phyloP scores from a whole-genome alignment of 768 basidiomycete genomes.

The Pulveroboletus sp. region DNA sequence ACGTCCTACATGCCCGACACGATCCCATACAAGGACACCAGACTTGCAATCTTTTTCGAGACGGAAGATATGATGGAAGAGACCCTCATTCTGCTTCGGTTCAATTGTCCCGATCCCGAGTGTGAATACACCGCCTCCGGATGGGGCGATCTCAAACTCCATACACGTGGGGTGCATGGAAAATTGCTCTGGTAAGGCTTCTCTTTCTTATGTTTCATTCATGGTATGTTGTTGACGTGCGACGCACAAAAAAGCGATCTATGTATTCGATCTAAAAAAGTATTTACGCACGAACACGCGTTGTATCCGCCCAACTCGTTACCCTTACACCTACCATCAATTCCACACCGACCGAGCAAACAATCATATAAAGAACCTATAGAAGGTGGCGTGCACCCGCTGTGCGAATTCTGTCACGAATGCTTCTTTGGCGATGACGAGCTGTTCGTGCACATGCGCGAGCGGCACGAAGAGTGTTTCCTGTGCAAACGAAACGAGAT shows the following conservation, averaged over 20 bases:
- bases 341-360: slow-evolving; percentile 41
- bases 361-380: slow-evolving; percentile 49
- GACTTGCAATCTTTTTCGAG: slow-evolving; percentile 82
- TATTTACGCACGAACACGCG: slow-evolving; percentile 93
- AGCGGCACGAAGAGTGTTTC: slow-evolving; percentile 94
- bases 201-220: too few relatives aligned
- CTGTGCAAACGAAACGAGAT: slow-evolving; percentile 82
- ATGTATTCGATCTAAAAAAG: slow-evolving; percentile 86
- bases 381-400: slow-evolving; percentile 70
- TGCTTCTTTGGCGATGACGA: slow-evolving; percentile 94
- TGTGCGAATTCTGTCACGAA: slow-evolving; percentile 88
- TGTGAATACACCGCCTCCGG: slow-evolving; percentile 84
- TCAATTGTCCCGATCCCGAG: slow-evolving; percentile 85
- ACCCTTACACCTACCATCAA: slow-evolving; percentile 72
- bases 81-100: slow-evolving; percentile 82
- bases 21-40: slow-evolving; percentile 64
- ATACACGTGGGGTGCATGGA: slow-evolving; percentile 71
- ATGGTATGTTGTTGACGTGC: background rate
- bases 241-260: slow-evolving; percentile 54
- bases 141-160: slow-evolving; percentile 87
- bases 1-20: slow-evolving; percentile 51
- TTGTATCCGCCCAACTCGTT: slow-evolving; percentile 69
- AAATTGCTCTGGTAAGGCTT: slow-evolving; percentile 71
- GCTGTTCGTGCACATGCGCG: slow-evolving; percentile 89
- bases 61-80: slow-evolving; percentile 94